These are phyloP conservation scores for Camellia lanceoleosa DNA, from an alignment of 148 eudicot genomes.

Conservation along the genomic window DNA sequence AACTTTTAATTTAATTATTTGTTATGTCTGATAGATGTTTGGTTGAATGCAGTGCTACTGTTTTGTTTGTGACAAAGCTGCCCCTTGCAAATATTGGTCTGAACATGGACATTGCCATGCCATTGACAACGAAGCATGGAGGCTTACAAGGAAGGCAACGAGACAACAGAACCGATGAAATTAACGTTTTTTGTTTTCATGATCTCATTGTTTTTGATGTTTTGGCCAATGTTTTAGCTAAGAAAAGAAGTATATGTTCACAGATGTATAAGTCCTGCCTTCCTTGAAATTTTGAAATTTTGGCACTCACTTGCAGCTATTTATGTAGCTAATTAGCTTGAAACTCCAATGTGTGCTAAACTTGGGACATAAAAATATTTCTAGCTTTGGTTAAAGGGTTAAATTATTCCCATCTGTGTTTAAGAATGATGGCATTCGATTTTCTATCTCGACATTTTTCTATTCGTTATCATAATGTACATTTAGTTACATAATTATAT, in stretches of 20 bases:
- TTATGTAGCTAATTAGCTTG: neutral
- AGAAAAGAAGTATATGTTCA: neutral
- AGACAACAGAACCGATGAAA: neutral
- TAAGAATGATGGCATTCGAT: too few relatives aligned
- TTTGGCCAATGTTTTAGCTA: neutral
- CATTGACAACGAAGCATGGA: slow-evolving; percentile 19
- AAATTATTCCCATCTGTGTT: too few relatives aligned
- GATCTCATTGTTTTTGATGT: neutral
- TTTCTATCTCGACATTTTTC: too few relatives aligned
- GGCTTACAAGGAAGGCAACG: neutral
- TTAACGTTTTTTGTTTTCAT: neutral
- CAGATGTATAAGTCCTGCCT: neutral
- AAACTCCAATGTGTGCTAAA: too few relatives aligned
- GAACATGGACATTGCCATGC: slow-evolving; percentile 19
- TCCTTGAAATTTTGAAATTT: neutral
- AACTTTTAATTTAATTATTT: neutral
- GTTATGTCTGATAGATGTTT: neutral
- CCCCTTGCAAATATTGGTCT: slow-evolving; percentile 34
- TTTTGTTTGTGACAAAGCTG: slow-evolving; percentile 40
- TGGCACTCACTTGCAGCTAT: neutral
- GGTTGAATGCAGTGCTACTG: slow-evolving; percentile 49
- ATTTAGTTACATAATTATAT: too few relatives aligned
- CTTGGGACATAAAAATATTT: too few relatives aligned
- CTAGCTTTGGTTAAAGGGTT: too few relatives aligned
- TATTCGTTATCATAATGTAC: too few relatives aligned